Evolutionary conservation across 2,329 filamentous ascomycete genomes (phyloP), one percentile per base, ranked within the genome.

Genomic region (Raffaelea ambrosiae): DNA sequence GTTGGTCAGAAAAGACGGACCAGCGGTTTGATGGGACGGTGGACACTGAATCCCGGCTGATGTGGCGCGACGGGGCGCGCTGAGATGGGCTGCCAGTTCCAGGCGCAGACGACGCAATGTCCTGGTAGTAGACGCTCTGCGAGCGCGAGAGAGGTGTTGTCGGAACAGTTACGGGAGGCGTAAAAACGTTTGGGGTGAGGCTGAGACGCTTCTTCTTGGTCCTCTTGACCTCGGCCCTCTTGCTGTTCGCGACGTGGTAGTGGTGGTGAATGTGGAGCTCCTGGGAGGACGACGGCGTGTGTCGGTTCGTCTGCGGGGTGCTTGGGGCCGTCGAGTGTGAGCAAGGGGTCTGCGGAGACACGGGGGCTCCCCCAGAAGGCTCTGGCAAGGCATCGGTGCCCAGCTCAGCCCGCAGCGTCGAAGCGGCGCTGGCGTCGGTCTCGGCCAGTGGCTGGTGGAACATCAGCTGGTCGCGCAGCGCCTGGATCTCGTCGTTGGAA

Each of bases 191-290:
- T 0, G 81, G 70, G 13, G 75, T 76, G 10, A 87, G 67, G 20
- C 79, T 73, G 29, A 79, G 76, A 2, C 86, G 81, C 68, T 83
- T 85, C 67, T 88, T 94, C 67, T 81, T 87, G 9, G 77, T 70
- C 51, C 81, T 81, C 55, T 77, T 77, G 16, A 63, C 59, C 49
- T 86, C 81, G 19, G 76, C 71, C 61, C 81, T 83, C 46, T 75
- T 67, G 1, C 81, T 69, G 11, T 83, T 77, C 19, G 31, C n/a
- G 43, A 49, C 26, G 55, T 96, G 89, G 60, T 95, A 95, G 61
- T 97, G 91, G 58, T 97, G 90, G 59, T 97, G 91, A 41, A 97
- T 86, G 58, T 96, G 91, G 14, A 96, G 69, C 58, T 93, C 87
- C 58, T 87, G 84, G 0, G 84, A 83, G 3, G 76, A 55, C 18